Conservation (phyloP, 2,329 filamentous ascomycete genomes). For the Neofusicoccum laricinum region DNA sequence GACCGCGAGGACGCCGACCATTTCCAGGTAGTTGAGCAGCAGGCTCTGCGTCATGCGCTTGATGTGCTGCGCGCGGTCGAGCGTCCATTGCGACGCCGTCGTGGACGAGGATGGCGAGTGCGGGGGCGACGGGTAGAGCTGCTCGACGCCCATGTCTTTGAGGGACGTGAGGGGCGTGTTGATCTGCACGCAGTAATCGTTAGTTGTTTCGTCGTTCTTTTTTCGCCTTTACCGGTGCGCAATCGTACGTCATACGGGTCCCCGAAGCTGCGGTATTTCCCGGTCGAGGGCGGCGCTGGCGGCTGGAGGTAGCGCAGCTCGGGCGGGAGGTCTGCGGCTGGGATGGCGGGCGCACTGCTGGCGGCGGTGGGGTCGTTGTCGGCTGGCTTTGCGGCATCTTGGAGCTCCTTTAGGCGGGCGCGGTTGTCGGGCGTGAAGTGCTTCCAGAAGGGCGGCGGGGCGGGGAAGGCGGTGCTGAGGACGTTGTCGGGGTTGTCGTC, state of each 20-base stretch:
- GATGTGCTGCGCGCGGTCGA: slow-evolving; percentile 59
- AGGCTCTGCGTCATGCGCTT: slow-evolving; percentile 79
- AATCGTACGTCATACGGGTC: slow-evolving; percentile 5
- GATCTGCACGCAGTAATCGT: slow-evolving; percentile 32
- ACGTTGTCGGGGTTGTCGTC: slow-evolving; percentile 49
- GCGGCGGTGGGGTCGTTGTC: slow-evolving; percentile 27
- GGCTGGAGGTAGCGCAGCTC: slow-evolving; percentile 78
- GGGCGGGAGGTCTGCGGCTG: slow-evolving; percentile 53
- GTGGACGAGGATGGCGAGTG: slow-evolving; percentile 20
- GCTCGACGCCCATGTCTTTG: slow-evolving; percentile 67
- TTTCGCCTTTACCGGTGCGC: background rate
- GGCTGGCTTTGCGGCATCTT: slow-evolving; percentile 27
- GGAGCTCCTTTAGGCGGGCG: slow-evolving; percentile 54
- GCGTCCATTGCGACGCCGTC: slow-evolving; percentile 46
- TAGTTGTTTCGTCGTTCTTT: background rate
- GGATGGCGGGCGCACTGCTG: background rate
- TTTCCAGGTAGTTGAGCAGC: slow-evolving; percentile 83
- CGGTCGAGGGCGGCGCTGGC: slow-evolving; percentile 67
- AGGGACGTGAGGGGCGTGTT: slow-evolving; percentile 64
- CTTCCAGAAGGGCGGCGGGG: slow-evolving; percentile 86
- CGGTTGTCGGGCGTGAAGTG: slow-evolving; percentile 78
- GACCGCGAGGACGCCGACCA: slow-evolving; percentile 68
- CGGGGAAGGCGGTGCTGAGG: slow-evolving; percentile 67
- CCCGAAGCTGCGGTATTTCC: slow-evolving; percentile 74
- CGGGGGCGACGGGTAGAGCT: slow-evolving; percentile 58